These are phyloP conservation scores for Bisporella sp. DNA, from an alignment of 2,329 filamentous ascomycete species.

Conservation along the genomic window DNA sequence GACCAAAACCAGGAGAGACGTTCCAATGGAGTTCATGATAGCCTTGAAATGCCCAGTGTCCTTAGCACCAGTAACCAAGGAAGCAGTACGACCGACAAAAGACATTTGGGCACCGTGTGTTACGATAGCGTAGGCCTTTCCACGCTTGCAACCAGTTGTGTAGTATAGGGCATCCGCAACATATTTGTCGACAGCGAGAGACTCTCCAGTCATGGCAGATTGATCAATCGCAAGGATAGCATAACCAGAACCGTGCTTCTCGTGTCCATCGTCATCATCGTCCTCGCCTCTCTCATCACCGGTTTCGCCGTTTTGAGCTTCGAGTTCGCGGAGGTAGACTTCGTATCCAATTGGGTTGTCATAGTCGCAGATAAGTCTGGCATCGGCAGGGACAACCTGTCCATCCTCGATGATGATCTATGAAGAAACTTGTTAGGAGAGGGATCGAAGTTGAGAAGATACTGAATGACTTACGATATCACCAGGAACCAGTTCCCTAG, in stretches of 20 bases:
- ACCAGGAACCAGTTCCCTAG: conserved; percentile 68
- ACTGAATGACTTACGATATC: conserved; percentile 53
- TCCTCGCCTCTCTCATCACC: conserved; percentile 49
- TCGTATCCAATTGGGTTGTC: conserved; percentile 59
- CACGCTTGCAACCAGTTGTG: conserved; percentile 76
- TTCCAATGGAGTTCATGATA: conserved; percentile 78
- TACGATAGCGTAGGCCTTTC: conserved; percentile 66
- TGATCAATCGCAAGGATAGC: conserved; percentile 68
- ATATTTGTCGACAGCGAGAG: conserved; percentile 71
- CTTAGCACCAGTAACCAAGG: conserved; percentile 66
- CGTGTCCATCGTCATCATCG: conserved; percentile 48
- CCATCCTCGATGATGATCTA: conserved; percentile 67
- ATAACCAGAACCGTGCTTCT: conserved; percentile 50
- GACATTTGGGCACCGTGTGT: conserved; percentile 62
- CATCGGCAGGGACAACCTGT: conserved; percentile 61
- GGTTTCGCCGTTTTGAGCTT: conserved; percentile 51
- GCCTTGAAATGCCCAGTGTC: conserved; percentile 76
- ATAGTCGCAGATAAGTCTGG: conserved; percentile 67
- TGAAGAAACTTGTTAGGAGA: not conserved
- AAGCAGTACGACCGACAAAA: conserved; percentile 71
- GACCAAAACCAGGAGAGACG: conserved; percentile 65
- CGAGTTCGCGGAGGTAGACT: conserved; percentile 59
- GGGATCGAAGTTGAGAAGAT: not conserved
- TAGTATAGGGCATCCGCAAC: conserved; percentile 73
- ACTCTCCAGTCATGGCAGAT: conserved; percentile 76